A percentile compares a stretch with the other conserved stretches of the same genome.
Evolutionary conservation across 805 yeast species (phyloP).

Genomic region (Metschnikowia kofuensis): DNA sequence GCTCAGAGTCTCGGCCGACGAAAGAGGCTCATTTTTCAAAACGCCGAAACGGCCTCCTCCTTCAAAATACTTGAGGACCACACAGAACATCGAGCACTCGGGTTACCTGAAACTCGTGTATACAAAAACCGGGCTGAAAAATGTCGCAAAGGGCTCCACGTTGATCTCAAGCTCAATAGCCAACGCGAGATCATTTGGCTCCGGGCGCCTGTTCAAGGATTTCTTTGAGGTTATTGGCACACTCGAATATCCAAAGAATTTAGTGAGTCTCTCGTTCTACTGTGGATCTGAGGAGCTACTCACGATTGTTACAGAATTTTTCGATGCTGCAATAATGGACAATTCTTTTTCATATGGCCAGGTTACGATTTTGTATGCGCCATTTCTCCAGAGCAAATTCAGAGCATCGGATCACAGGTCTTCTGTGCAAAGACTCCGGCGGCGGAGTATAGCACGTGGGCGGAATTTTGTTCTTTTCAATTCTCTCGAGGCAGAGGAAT

Average conservation of each 20-base stretch:
- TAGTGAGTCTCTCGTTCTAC: slow-evolving; percentile 27
- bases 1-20: not conserved
- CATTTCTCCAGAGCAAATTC: slow-evolving; percentile 13
- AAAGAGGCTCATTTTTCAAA: slow-evolving; percentile 2
- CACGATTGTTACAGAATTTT: slow-evolving; percentile 15
- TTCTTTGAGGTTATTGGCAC: slow-evolving; percentile 28
- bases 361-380: slow-evolving; percentile 15
- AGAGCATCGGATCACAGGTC: slow-evolving; percentile 9
- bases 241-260: slow-evolving; percentile 22
- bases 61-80: not conserved
- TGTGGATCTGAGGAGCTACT: slow-evolving; percentile 30
- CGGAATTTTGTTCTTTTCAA: slow-evolving; percentile 34
- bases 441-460: slow-evolving; percentile 36
- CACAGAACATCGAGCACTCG: not conserved
- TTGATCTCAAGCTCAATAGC: slow-evolving; percentile 28
- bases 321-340: slow-evolving; percentile 12
- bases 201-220: slow-evolving; percentile 28
- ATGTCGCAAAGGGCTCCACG: slow-evolving; percentile 5
- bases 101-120: slow-evolving; percentile 4
- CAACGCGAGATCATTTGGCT: slow-evolving; percentile 34
- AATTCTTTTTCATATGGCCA: slow-evolving; percentile 4
- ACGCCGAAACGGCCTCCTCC: too few relatives aligned
- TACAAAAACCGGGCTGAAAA: not conserved
- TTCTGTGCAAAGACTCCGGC: slow-evolving; percentile 30
- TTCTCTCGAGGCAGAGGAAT: slow-evolving; percentile 28